phyloP scores from a whole-genome alignment of 2,329 filamentous ascomycete genomes.

The Venturia oleaginea region DNA sequence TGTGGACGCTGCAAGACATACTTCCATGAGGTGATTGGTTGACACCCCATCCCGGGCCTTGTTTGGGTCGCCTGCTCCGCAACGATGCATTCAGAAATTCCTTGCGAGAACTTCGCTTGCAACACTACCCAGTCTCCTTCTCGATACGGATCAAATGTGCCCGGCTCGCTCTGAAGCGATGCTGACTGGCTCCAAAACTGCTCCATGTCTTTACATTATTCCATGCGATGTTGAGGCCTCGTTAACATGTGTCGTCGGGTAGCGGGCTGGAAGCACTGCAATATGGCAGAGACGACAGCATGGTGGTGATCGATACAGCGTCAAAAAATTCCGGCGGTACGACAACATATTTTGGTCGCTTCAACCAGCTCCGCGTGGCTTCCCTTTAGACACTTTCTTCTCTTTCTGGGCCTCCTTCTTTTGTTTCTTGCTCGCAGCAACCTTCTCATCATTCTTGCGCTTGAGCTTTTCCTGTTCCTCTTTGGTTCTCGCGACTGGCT shows the following conservation, averaged over 20 bases:
- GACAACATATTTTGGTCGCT: too few species aligned
- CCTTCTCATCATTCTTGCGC: constrained; percentile 87
- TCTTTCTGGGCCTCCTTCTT: constrained; percentile 90
- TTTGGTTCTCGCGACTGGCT: constrained; percentile 78
- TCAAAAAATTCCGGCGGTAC: background rate
- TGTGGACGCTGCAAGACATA: background rate
- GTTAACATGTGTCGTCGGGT: background rate
- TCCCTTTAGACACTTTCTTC: constrained; percentile 83
- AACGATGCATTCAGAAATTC: background rate
- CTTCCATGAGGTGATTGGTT: background rate
- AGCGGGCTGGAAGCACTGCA: background rate
- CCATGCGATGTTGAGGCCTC: background rate
- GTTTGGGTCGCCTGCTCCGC: background rate
- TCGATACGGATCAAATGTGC: background rate
- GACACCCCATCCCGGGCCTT: background rate
- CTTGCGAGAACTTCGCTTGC: background rate
- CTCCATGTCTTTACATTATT: background rate
- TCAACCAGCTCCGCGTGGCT: constrained; percentile 42
- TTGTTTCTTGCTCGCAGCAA: constrained; percentile 91
- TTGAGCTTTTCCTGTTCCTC: constrained; percentile 78
- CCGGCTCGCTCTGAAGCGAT: background rate
- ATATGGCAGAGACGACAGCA: background rate
- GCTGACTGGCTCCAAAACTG: background rate
- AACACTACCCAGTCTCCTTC: background rate
- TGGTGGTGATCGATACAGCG: background rate